phyloP scores from a whole-genome alignment of 1,139 yeast genomes.

The Suhomyces bribrorum region DNA sequence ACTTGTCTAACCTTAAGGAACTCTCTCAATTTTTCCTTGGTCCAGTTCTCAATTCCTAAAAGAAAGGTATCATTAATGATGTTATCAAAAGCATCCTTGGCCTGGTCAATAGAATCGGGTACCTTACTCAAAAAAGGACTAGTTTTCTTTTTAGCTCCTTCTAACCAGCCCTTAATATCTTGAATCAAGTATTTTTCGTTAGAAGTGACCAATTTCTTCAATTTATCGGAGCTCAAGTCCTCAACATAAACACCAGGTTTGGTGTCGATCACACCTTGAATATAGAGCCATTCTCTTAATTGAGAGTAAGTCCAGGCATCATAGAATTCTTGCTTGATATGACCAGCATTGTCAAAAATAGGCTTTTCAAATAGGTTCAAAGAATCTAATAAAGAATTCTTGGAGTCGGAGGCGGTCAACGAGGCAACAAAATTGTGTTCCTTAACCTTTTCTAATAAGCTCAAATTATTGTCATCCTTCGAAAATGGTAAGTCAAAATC shows the following conservation, averaged over 20 bases:
- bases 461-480: slow-evolving; percentile 39
- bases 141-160: slow-evolving; percentile 24
- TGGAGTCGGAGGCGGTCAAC: slow-evolving; percentile 33
- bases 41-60: slow-evolving; percentile 49
- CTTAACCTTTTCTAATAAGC: slow-evolving; percentile 44
- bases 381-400: slow-evolving; percentile 38
- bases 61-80: slow-evolving; percentile 47
- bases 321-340: slow-evolving; percentile 45
- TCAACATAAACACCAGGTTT: slow-evolving; percentile 25
- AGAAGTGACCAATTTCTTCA: slow-evolving; percentile 20
- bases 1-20: slow-evolving; percentile 56
- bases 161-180: slow-evolving; percentile 43
- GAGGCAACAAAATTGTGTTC: slow-evolving; percentile 44
- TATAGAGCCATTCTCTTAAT: slow-evolving; percentile 33
- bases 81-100: slow-evolving; percentile 25
- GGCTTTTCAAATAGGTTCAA: slow-evolving; percentile 36
- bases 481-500: slow-evolving; percentile 46
- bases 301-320: slow-evolving; percentile 39
- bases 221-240: slow-evolving; percentile 20
- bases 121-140: slow-evolving; percentile 29
- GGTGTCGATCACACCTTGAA: slow-evolving; percentile 27
- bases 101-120: slow-evolving; percentile 14
- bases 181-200: slow-evolving; percentile 39
- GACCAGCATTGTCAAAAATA: slow-evolving; percentile 42
- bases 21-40: slow-evolving; percentile 48